Conservation (phyloP, 768 basidiomycete species). For the Boletus edulis region DNA sequence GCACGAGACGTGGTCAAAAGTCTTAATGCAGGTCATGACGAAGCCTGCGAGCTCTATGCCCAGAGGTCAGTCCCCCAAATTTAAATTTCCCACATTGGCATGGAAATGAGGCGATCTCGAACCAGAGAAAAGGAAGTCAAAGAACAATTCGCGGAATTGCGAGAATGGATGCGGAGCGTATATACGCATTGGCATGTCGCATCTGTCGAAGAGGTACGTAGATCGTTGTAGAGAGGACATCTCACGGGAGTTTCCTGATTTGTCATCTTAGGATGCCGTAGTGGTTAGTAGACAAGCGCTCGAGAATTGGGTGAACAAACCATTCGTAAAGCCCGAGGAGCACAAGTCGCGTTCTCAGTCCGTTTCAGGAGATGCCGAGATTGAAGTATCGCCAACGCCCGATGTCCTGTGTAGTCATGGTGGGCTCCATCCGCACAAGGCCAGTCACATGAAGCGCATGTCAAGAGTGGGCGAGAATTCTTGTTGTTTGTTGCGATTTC, state of each 20-base stretch:
- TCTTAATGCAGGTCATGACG: conserved; percentile 55
- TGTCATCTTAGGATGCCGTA: conserved; percentile 43
- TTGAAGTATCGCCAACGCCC: conserved; percentile 29
- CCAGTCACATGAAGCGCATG: conserved; percentile 66
- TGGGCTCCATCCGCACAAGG: conserved; percentile 57
- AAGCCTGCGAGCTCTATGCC: conserved; percentile 48
- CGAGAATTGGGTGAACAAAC: conserved; percentile 56
- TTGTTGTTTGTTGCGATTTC: not conserved
- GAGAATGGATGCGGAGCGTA: conserved; percentile 55
- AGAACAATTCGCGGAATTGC: conserved; percentile 46
- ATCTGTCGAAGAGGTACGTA: conserved; percentile 46
- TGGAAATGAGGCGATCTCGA: conserved; percentile 12
- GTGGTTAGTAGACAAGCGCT: conserved; percentile 62
- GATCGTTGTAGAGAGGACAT: conserved; percentile 1
- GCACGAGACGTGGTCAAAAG: conserved; percentile 52
- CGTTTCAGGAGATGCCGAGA: conserved; percentile 14
- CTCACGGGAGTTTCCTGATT: conserved; percentile 14
- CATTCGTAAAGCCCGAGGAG: conserved; percentile 21
- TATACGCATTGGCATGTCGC: conserved; percentile 61
- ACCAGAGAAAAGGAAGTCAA: conserved; percentile 44
- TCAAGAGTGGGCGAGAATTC: conserved; percentile 39
- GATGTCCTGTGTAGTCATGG: conserved; percentile 66
- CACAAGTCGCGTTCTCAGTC: conserved; percentile 19
- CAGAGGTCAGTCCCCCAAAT: conserved; percentile 40
- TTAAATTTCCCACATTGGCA: conserved; percentile 12